Conservation (phyloP, 345 rosid species). For the Laguncularia racemosa region DNA sequence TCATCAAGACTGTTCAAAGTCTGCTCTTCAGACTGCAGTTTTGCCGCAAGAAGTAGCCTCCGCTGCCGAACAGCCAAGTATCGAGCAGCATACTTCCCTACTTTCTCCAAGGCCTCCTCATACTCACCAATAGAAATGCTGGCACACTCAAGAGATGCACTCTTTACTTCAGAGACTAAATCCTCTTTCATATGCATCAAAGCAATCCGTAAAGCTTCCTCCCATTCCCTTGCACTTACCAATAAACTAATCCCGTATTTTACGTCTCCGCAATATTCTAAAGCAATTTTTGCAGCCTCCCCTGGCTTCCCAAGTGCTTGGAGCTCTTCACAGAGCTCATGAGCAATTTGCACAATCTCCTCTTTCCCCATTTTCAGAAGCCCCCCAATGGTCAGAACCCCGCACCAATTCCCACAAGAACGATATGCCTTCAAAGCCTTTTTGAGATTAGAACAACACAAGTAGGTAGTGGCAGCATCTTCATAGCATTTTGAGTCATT, state of each 20-base stretch:
- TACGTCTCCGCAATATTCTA: conserved; percentile 76
- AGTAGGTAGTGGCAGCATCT: conserved; percentile 79
- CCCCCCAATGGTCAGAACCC: conserved; percentile 82
- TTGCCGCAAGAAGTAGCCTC: conserved; percentile 84
- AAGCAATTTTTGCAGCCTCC: conserved; percentile 91
- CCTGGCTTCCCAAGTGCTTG: conserved; percentile 91
- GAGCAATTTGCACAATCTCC: conserved; percentile 66
- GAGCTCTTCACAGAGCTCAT: conserved; percentile 86
- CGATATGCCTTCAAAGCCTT: conserved; percentile 90
- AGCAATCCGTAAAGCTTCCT: conserved; percentile 83
- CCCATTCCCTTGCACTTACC: conserved; percentile 88
- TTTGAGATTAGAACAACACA: conserved; percentile 65
- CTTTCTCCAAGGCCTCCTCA: conserved; percentile 76
- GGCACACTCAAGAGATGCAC: conserved; percentile 74
- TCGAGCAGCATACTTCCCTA: conserved; percentile 86
- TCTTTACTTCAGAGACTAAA: conserved; percentile 52
- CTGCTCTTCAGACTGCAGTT: conserved; percentile 70
- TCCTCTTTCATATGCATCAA: conserved; percentile 60
- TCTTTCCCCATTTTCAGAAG: conserved; percentile 62
- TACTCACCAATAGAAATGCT: conserved; percentile 51
- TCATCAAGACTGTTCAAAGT: conserved; percentile 64
- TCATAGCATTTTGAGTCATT: conserved; percentile 64
- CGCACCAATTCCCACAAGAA: conserved; percentile 83
- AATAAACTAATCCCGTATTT: conserved; percentile 57
- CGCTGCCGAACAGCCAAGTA: conserved; percentile 95